Base-by-base conservation (phyloP, 2,329 filamentous ascomycete species). In the Cucurbitaria berberidis region DNA sequence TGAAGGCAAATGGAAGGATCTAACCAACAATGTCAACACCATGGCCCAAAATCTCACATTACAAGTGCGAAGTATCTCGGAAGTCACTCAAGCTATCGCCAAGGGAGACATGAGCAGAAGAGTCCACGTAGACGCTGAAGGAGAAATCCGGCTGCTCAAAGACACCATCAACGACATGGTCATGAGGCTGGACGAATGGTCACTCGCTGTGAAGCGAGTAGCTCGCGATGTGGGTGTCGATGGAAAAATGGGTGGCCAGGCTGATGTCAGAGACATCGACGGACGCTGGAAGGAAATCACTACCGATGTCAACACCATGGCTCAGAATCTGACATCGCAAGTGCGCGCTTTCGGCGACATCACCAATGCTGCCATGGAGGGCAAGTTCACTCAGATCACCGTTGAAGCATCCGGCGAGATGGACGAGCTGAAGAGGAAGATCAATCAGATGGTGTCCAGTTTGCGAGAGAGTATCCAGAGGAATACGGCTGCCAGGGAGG, bases 101-200 rank as follows among this genome's bases (percentile, higher is more conserved):
- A 92, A 95, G 72, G 93, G 93, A 70, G 91, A 97, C 77, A 91
- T 98, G 86, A 96, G 90, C 76, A 90, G 93, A 75, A 95, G 95
- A 78, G 96, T 98, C 67, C 90, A 96, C 62, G 93, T 98, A 7
- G 89, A 96, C 67, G 93, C 93, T 48, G 92, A 93, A 76, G 93
- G 93, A 77, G 93, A 98, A 76, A 96, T 98, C 60, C 85, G 95
- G 60, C 88, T 96, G 2, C 80, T 98, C 46, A 97, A 97, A 74
- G 91, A 96, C 70, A 98, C 93, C 38, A 96, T 97, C 80, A 97
- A 97, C 75, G 93, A 97, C 86, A 97, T 97, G 93, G 93, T 98
- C 62, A 93, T 93, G 73, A 87, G 93, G 59, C 80, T 99, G 45
- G 96, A 95, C 54, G 93, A 93, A 61, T 98, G 97, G 84, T 96